phyloP scores from a whole-genome alignment of 2,329 filamentous ascomycete species.

The Fusarium dlaminii region DNA sequence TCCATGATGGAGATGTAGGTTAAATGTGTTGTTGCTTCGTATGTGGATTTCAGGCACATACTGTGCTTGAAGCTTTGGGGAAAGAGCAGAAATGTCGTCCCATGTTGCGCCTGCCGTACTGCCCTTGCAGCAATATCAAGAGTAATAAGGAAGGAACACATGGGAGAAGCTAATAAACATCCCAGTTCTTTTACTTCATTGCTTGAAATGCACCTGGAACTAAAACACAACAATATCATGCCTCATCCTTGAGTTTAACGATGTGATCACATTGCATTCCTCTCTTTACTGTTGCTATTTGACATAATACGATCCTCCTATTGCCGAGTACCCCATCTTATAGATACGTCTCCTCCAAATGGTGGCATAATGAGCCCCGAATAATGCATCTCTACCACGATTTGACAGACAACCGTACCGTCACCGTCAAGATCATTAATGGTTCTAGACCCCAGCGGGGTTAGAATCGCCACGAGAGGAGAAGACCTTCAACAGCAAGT shows the following conservation, averaged over 20 bases:
- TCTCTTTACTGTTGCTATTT: background rate
- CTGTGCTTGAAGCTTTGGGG: background rate
- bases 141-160: slow-evolving; percentile 1
- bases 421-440: background rate
- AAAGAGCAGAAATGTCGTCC: slow-evolving; percentile 11
- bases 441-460: slow-evolving; percentile 19
- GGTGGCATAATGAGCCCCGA: slow-evolving; percentile 14
- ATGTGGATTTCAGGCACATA: slow-evolving; percentile 1
- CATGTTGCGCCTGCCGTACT: slow-evolving; percentile 6
- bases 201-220: background rate
- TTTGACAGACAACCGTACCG: background rate
- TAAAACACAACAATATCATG: slow-evolving; percentile 2
- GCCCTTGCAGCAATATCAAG: slow-evolving; percentile 5
- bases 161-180: background rate
- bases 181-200: background rate
- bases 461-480: slow-evolving; percentile 17
- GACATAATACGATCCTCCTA: slow-evolving; percentile 1
- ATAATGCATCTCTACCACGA: slow-evolving; percentile 9
- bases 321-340: background rate
- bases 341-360: background rate
- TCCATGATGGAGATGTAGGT: slow-evolving; percentile 5
- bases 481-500: background rate
- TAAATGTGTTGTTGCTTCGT: slow-evolving; percentile 14
- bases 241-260: background rate
- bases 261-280: background rate